These are phyloP conservation scores for Rhizopogon salebrosus DNA, from an alignment of 768 basidiomycete species.

Conservation along the genomic window DNA sequence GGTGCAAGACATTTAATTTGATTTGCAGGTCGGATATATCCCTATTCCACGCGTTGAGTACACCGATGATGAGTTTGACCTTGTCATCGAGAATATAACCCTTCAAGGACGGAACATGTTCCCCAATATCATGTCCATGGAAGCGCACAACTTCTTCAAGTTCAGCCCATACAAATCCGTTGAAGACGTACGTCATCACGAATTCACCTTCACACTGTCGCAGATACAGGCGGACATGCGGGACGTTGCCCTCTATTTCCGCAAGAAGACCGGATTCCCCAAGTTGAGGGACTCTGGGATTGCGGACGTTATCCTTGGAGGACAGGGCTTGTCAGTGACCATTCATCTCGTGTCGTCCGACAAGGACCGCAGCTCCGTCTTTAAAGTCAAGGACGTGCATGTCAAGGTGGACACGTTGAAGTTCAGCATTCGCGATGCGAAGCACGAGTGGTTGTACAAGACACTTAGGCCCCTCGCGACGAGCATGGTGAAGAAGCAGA, in stretches of 20 bases:
- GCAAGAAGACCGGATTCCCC: constrained; percentile 77
- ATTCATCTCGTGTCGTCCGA: constrained; percentile 56
- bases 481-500: constrained; percentile 71
- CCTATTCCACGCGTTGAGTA: constrained; percentile 96
- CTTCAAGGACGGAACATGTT: constrained; percentile 85
- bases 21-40: constrained; percentile 61
- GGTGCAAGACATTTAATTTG: not conserved
- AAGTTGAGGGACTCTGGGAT: constrained; percentile 79
- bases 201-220: constrained; percentile 66
- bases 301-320: constrained; percentile 82
- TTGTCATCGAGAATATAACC: constrained; percentile 91
- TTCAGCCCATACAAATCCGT: constrained; percentile 70
- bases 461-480: constrained; percentile 76
- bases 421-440: constrained; percentile 87
- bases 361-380: constrained; percentile 65
- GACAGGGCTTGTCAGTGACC: constrained; percentile 69
- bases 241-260: constrained; percentile 89
- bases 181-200: constrained; percentile 60
- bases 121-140: constrained; percentile 70
- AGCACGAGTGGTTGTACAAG: constrained; percentile 88
- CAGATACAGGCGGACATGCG: constrained; percentile 95
- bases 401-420: constrained; percentile 86
- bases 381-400: constrained; percentile 64
- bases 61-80: constrained; percentile 78
- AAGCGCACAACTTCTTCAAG: constrained; percentile 77